Percentiles rank a stretch among this genome's conserved stretches.
Conservation (phyloP, 495 filamentous ascomycete species). For the Trichocladium uniseriatum region DNA sequence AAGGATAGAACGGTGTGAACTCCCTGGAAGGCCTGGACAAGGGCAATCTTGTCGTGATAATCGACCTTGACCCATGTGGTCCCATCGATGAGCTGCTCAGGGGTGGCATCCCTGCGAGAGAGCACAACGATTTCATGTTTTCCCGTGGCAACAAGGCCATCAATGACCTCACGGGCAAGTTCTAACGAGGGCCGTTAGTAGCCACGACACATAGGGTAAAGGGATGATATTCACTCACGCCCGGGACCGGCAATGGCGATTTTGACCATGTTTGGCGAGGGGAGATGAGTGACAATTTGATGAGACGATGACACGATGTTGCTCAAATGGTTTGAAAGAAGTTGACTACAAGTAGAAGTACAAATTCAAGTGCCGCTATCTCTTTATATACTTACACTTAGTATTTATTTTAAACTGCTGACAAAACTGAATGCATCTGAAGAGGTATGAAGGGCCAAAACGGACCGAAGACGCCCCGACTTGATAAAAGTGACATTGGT, state of each 20-base stretch:
- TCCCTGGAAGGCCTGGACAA: conserved; percentile 34
- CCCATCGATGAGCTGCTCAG: conserved; percentile 10
- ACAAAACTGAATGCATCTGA: no score
- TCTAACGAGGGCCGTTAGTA: conserved; percentile 25
- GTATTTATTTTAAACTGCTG: no score
- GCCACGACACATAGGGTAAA: neutral
- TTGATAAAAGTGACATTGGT: no score
- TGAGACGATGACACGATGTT: neutral
- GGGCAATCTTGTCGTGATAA: conserved; percentile 31
- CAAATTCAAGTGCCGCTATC: no score
- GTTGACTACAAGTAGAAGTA: neutral
- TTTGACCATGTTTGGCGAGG: conserved; percentile 38
- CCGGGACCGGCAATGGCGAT: conserved; percentile 47
- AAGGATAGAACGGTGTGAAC: conserved; percentile 49
- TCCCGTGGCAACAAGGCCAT: conserved; percentile 39
- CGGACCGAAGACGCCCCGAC: no score
- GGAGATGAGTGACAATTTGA: no score
- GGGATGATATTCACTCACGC: conserved; percentile 22
- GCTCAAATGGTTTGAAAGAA: neutral
- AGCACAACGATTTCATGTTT: no score
- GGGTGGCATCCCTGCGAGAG: conserved; percentile 13
- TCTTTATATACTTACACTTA: no score
- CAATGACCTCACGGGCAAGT: conserved; percentile 45
- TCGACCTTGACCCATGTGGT: conserved; percentile 33
- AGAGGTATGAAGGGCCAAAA: no score